Evolutionary conservation across 2,329 filamentous ascomycete genomes (phyloP), one percentile per base, ranked within the genome.

Genomic region (Verticillium nubilum): DNA sequence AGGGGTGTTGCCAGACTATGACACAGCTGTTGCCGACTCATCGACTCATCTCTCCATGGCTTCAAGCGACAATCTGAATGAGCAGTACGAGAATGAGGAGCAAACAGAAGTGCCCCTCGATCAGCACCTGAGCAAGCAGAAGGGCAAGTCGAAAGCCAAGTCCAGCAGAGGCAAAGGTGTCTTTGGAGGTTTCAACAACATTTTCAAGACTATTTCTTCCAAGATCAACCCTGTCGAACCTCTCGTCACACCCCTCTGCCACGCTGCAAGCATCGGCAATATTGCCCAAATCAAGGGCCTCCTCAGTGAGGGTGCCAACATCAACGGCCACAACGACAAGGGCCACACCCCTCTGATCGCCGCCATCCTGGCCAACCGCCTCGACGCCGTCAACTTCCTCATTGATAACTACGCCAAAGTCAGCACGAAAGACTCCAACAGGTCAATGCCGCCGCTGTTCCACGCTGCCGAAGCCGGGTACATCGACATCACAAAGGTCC

Each of bases 221-320:
- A 56, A 56, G 35, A 28, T 56, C 25, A 42, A 26, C 35, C 54
- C 54, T 3, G 35, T 56, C 23, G 72, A 73, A 12, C 73, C 72
- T 1, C 57, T 75, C 1, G 72, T 72, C 0, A 69, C 68, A 0
- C 71, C 73, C 0, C 68, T 75, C 9, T 74, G 72, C n/a, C 67
- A 73, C 23, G 72, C 72, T 2, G 65, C 67, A 1, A 58, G 67
- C 0, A 63, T 64, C 1, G 72, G 72, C 0, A 69, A 74, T 23
- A 61, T 69, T 0, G 62, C 63, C 9, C 71, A 74, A 31, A 67
- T 73, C 47, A 65, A 61, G 0, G 69, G 67, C 1, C 63, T 74
- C 10, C 63, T 74, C 10, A 58, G 61, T 2, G 67, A 73, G 29
- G 72, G 72, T 12, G 70, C 68, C 29, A 70, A 70, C 28, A 67